A percentile compares a stretch with the other conserved stretches of the same genome.
Evolutionary conservation across 23 red algal species (phyloP).

Genomic region (Gracilariopsis chorda): DNA sequence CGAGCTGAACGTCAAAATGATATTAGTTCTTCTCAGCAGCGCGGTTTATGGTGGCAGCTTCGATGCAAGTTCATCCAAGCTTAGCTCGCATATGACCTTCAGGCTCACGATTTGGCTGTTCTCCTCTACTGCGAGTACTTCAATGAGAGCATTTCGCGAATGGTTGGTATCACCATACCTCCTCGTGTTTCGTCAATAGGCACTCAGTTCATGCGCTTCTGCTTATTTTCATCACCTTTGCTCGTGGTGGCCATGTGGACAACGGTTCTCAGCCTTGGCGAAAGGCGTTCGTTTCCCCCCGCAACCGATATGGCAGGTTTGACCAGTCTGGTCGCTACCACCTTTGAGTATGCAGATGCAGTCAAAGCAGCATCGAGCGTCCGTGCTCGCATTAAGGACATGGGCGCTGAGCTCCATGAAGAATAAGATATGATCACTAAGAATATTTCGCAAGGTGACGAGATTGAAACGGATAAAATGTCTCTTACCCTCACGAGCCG

Average conservation of each 20-base stretch:
- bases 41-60: slow-evolving; percentile 22
- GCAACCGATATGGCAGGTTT: slow-evolving; percentile 15
- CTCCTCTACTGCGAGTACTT: slow-evolving; percentile 12
- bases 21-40: too few species aligned
- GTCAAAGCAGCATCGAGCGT: background rate
- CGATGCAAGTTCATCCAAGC: slow-evolving; percentile 9
- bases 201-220: slow-evolving; percentile 22
- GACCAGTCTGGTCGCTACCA: slow-evolving; percentile 22
- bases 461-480: background rate
- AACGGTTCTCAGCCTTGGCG: background rate
- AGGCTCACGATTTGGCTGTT: background rate
- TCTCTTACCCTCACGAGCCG: background rate
- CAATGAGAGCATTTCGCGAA: background rate
- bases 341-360: slow-evolving; percentile 32
- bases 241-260: slow-evolving; percentile 29
- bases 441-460: background rate
- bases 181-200: background rate
- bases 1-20: background rate
- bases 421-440: slow-evolving; percentile 19
- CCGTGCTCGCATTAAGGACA: background rate
- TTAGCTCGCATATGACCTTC: background rate
- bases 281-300: background rate
- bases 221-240: slow-evolving; percentile 16
- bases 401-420: background rate
- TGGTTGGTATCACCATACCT: slow-evolving; percentile 13